phyloP scores from a whole-genome alignment of 164 flowering plant genomes.

The Liquidambar formosana region DNA sequence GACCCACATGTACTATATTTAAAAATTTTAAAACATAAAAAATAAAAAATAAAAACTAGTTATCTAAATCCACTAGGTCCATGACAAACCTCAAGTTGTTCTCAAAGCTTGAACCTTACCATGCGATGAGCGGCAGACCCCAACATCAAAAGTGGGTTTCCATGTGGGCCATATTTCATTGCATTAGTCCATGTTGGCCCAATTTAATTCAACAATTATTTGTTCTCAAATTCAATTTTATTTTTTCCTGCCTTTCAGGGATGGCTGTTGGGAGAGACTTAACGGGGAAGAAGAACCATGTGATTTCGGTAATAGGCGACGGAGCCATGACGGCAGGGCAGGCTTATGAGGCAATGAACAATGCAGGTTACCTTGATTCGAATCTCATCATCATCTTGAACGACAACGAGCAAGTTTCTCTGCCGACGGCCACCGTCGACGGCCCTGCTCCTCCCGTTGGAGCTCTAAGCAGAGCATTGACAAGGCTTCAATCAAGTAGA shows the following conservation, averaged over 20 bases:
- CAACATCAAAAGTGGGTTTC: too few species aligned
- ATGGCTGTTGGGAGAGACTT: slow-evolving; percentile 60
- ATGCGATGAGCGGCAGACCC: too few species aligned
- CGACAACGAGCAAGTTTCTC: slow-evolving; percentile 45
- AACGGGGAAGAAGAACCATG: slow-evolving; percentile 42
- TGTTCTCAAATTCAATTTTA: not conserved
- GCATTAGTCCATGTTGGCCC: too few species aligned
- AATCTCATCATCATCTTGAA: slow-evolving; percentile 46
- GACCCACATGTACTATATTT: too few species aligned
- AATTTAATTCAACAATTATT: too few species aligned
- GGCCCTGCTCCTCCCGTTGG: slow-evolving; percentile 59
- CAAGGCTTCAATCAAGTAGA: slow-evolving; percentile 32
- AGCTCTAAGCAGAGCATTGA: slow-evolving; percentile 41
- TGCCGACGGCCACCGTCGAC: slow-evolving; percentile 54
- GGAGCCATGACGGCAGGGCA: slow-evolving; percentile 63
- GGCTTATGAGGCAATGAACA: slow-evolving; percentile 49
- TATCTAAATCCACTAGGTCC: too few species aligned
- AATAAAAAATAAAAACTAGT: too few species aligned
- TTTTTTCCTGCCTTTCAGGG: slow-evolving; percentile 25
- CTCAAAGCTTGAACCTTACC: too few species aligned
- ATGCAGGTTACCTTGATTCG: slow-evolving; percentile 50
- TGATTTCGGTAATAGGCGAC: slow-evolving; percentile 50
- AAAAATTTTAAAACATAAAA: too few species aligned
- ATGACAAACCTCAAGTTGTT: too few species aligned
- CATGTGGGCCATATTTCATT: too few species aligned